Evolutionary conservation across 2,329 filamentous ascomycete genomes (phyloP), one percentile per base, ranked within the genome.

Genomic region (Pyricularia sp.): DNA sequence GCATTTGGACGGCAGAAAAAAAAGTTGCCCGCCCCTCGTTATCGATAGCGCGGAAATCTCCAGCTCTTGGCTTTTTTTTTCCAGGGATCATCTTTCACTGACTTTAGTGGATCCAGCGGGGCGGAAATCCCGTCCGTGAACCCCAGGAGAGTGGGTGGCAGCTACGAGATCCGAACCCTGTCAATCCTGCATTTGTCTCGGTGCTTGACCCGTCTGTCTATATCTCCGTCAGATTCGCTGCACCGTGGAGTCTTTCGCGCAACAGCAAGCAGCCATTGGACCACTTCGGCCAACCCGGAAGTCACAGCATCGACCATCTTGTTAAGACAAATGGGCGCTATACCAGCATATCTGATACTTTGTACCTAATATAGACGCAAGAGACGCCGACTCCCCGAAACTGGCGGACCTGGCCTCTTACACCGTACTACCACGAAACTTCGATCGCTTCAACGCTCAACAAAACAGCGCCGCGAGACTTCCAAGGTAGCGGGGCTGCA

Each of bases 11-110:
- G 63, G 31, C 33, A 24, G 28, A 61, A 60, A 61, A 64, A 60
- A 64, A 64, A 60, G 26, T 31, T 59, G 22, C 24, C 24, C 30
- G 62, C 62, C 24, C n/a, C 49, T 26, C 22, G 12, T 60, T 64
- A 64, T 64, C 63, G 63, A 64, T 64, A 64, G 59, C 55, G 55
- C 24, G 55, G 12, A 28, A 28, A 59, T 59, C 24, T 57, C 53
- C 55, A 19, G 10, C 24, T 59, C 53, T 59, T 26, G 55, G 24
- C 22, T 19, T 10, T 22, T 30, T 26, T 10, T 60, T 59, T 3
- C 16, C 40, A 49, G 40, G 40, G 19, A n/a, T n/a, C 40, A 1
- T 49, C 19, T 49, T 49, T 49, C 19, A n/a, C 40, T 49, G 40
- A 49, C n/a, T n/a, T 19, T 19, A 19, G 60, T 62, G 60, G 60